Percentiles rank a stretch among this genome's conserved stretches.
Conservation (phyloP, 2,329 filamentous ascomycete species). For the Teratosphaeria viscida region DNA sequence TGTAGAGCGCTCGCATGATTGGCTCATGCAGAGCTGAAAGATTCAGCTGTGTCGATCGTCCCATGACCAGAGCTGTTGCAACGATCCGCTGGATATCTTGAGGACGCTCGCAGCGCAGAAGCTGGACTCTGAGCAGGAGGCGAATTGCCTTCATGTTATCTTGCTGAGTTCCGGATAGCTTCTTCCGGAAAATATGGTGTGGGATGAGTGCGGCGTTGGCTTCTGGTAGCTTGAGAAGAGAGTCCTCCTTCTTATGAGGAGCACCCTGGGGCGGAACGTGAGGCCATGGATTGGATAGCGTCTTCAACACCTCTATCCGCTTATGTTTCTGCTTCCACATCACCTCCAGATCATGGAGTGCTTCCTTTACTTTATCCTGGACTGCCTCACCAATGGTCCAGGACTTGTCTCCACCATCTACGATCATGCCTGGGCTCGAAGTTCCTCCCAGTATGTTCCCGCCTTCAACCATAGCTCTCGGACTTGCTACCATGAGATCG, state of each 20-base stretch:
- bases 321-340: constrained; percentile 13
- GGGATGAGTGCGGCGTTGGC: constrained; percentile 13
- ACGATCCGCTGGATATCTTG: constrained; percentile 21
- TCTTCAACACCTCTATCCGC: constrained; percentile 12
- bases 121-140: constrained; percentile 18
- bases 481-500: neutral
- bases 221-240: constrained; percentile 4
- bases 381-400: neutral
- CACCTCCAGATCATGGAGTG: constrained; percentile 11
- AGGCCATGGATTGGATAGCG: constrained; percentile 19
- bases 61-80: constrained; percentile 19
- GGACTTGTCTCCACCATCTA: neutral
- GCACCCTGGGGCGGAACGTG: constrained; percentile 1
- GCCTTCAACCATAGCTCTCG: neutral
- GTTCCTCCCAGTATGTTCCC: neutral
- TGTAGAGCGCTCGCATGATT: constrained; percentile 24
- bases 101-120: constrained; percentile 19
- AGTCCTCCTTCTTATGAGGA: neutral
- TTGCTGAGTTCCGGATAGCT: constrained; percentile 9
- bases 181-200: constrained; percentile 14
- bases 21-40: constrained; percentile 16
- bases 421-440: neutral
- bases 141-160: constrained; percentile 10
- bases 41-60: constrained; percentile 7
- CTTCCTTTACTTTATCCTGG: constrained; percentile 6